phyloP scores from a whole-genome alignment of 2,329 filamentous ascomycete genomes.

The Cytospora piceicola region DNA sequence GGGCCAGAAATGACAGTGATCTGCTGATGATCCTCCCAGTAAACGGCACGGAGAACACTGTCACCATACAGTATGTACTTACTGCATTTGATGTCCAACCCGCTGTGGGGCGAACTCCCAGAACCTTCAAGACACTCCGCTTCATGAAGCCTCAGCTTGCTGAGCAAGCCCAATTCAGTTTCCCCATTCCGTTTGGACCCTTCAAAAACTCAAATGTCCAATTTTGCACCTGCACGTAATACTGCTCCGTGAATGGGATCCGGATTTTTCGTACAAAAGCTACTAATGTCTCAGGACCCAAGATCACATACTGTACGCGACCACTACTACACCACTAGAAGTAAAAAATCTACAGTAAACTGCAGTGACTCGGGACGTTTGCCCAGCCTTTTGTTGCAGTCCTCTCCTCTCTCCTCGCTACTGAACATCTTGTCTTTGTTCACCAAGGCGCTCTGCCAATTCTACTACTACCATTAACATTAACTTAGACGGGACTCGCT shows the following conservation, averaged over 20 bases:
- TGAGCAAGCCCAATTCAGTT: background rate
- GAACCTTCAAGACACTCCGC: constrained; percentile 1
- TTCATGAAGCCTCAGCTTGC: constrained; percentile 6
- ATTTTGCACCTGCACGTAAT: background rate
- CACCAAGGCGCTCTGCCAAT: background rate
- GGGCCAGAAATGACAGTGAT: background rate
- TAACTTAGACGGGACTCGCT: background rate
- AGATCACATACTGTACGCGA: background rate
- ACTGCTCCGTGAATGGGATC: background rate
- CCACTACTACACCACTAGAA: too few relatives aligned
- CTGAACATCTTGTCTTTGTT: background rate
- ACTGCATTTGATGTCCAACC: background rate
- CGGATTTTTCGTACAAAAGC: background rate
- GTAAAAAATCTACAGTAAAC: background rate
- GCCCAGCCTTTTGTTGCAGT: background rate
- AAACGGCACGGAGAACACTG: background rate
- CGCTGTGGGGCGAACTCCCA: background rate
- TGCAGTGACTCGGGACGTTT: background rate
- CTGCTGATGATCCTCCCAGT: background rate
- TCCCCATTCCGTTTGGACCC: background rate
- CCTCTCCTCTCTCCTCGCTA: background rate
- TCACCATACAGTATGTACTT: background rate
- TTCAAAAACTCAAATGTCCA: background rate
- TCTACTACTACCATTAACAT: background rate
- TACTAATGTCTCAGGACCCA: background rate